phyloP scores from a whole-genome alignment of 345 rosid species.

The Populus pruinosa region DNA sequence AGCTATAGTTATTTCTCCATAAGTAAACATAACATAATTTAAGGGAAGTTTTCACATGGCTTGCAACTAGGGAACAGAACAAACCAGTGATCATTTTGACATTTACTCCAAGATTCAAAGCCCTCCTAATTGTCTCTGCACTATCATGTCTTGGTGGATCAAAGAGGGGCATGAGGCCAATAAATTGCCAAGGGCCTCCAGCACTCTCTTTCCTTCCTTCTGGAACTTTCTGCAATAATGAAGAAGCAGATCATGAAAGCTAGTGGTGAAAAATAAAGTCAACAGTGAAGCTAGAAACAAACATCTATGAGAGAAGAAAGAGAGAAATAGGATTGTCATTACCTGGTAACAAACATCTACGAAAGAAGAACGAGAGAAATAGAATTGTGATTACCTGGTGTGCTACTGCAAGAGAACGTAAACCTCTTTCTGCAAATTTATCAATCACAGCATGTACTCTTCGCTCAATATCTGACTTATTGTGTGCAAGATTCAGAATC shows the following conservation, averaged over 20 bases:
- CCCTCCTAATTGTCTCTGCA: constrained; percentile 94
- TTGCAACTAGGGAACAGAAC: constrained; percentile 16
- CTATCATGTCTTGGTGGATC: constrained; percentile 99
- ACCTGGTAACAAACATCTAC: constrained; percentile 53
- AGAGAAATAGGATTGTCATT: constrained; percentile 4
- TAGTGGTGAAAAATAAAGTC: not conserved
- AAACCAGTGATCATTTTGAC: constrained; percentile 98
- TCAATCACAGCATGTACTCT: constrained; percentile 92
- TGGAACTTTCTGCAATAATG: constrained; percentile 74
- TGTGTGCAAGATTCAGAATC: constrained; percentile 89
- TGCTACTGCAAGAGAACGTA: constrained; percentile 96
- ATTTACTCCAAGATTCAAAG: constrained; percentile 91
- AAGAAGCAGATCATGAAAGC: not conserved
- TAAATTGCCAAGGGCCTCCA: constrained; percentile 96
- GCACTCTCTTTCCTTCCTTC: constrained; percentile 83
- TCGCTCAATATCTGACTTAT: constrained; percentile 78
- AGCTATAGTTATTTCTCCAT: not conserved
- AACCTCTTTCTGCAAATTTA: constrained; percentile 93
- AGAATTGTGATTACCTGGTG: constrained; percentile 55
- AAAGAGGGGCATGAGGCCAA: constrained; percentile 97
- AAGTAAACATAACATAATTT: not conserved
- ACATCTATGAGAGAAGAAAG: not conserved
- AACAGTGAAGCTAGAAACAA: not conserved
- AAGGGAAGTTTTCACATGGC: not conserved
- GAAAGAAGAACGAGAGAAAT: not conserved